These are phyloP conservation scores for Isatis lusitanica DNA, from an alignment of 441 rosid species.

Conservation along the genomic window DNA sequence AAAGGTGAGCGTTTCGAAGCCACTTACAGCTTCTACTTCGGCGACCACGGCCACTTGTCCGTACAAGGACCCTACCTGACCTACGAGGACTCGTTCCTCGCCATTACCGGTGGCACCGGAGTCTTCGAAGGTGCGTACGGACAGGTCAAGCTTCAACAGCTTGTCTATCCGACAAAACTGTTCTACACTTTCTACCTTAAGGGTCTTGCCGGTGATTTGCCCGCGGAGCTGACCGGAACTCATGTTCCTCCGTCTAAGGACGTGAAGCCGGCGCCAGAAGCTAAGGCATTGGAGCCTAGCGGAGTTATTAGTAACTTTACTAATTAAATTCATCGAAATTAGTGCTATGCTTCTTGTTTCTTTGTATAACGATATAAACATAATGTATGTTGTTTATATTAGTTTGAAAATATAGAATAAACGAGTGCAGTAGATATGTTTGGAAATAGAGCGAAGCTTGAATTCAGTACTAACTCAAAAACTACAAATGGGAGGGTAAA, in stretches of 20 bases:
- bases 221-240: slow-evolving; percentile 56
- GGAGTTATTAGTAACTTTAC: slow-evolving; percentile 53
- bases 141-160: slow-evolving; percentile 70
- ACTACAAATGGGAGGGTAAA: neutral
- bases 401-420: neutral
- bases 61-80: slow-evolving; percentile 83
- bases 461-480: neutral
- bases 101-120: slow-evolving; percentile 80
- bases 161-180: slow-evolving; percentile 76
- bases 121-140: slow-evolving; percentile 68
- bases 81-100: slow-evolving; percentile 71
- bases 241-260: slow-evolving; percentile 55
- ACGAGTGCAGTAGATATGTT: neutral
- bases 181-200: slow-evolving; percentile 79
- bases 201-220: slow-evolving; percentile 58
- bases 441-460: neutral
- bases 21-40: slow-evolving; percentile 75
- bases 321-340: slow-evolving; percentile 32
- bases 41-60: slow-evolving; percentile 73
- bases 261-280: slow-evolving; percentile 59
- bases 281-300: slow-evolving; percentile 57
- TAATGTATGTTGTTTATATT: neutral
- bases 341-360: neutral
- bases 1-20: slow-evolving; percentile 89
- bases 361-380: neutral